Conservation (phyloP, 2,329 filamentous ascomycete species). For the Talaromyces sp. region DNA sequence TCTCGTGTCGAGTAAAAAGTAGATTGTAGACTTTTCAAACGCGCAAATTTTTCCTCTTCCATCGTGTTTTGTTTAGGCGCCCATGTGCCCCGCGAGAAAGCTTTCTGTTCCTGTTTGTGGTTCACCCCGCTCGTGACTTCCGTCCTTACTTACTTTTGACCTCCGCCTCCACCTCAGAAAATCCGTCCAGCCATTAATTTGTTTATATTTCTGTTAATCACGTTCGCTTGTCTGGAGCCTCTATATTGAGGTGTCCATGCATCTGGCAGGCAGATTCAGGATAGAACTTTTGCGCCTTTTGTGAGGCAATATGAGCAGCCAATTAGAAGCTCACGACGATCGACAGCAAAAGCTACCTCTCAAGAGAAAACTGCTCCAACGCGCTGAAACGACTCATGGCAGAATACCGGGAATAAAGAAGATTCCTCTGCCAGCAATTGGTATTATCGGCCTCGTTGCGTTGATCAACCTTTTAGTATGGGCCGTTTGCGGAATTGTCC, state of each 20-base stretch:
- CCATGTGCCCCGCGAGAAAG: neutral
- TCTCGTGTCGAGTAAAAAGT: neutral
- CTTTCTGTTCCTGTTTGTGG: neutral
- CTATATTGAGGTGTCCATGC: neutral
- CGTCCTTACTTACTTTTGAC: neutral
- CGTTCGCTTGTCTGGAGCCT: neutral
- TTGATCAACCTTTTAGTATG: conserved; percentile 53
- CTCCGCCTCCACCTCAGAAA: neutral
- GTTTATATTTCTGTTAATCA: neutral
- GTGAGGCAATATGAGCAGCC: neutral
- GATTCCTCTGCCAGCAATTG: conserved; percentile 52
- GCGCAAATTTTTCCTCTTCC: neutral
- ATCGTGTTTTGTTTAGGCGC: neutral
- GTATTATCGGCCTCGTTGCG: conserved; percentile 50
- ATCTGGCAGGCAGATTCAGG: neutral
- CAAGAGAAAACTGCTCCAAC: conserved; percentile 25
- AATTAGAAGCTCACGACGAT: neutral
- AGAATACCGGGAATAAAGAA: conserved; percentile 50
- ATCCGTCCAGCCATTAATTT: neutral
- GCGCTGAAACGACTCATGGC: conserved; percentile 43
- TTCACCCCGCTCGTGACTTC: neutral
- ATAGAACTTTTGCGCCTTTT: neutral
- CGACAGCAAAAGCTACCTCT: neutral
- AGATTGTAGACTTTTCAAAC: neutral
- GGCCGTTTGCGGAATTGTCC: conserved; percentile 52